Evolutionary conservation across 1,139 yeast genomes (phyloP).

Genomic region (Lodderomyces margitis): DNA sequence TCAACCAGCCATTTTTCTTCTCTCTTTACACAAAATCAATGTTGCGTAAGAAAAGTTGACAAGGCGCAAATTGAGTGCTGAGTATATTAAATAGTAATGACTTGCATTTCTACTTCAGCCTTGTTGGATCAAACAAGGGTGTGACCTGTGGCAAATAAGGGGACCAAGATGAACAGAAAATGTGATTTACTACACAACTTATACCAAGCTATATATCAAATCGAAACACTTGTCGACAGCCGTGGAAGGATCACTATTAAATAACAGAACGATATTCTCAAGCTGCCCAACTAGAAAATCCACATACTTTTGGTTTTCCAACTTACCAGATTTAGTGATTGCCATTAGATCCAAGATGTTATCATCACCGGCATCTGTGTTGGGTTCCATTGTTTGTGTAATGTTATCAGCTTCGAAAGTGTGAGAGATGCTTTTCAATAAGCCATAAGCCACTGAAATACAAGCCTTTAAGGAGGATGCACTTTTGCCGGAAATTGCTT

Average conservation of each 20-base stretch:
- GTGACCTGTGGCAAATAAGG: too few relatives aligned
- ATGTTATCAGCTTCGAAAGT: neutral
- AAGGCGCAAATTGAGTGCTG: neutral
- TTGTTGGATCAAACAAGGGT: too few relatives aligned
- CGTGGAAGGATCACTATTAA: neutral
- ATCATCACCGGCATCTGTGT: neutral
- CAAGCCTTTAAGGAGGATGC: constrained; percentile 11
- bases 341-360: neutral
- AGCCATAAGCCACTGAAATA: constrained; percentile 14
- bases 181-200: neutral
- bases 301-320: constrained; percentile 7
- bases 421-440: constrained; percentile 3
- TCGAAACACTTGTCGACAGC: constrained; percentile 6
- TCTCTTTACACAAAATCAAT: constrained; percentile 3
- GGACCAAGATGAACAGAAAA: too few relatives aligned
- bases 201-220: constrained; percentile 8
- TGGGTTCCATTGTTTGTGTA: neutral
- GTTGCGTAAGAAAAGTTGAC: neutral
- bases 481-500: constrained; percentile 7
- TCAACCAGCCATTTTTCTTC: constrained; percentile 5
- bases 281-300: constrained; percentile 8
- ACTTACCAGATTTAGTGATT: neutral
- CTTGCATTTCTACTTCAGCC: neutral
- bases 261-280: constrained; percentile 1
- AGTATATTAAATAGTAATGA: too few relatives aligned